These are phyloP conservation scores for Ophiosphaerella korrae DNA, from an alignment of 2,329 filamentous ascomycete species.

Conservation along the genomic window DNA sequence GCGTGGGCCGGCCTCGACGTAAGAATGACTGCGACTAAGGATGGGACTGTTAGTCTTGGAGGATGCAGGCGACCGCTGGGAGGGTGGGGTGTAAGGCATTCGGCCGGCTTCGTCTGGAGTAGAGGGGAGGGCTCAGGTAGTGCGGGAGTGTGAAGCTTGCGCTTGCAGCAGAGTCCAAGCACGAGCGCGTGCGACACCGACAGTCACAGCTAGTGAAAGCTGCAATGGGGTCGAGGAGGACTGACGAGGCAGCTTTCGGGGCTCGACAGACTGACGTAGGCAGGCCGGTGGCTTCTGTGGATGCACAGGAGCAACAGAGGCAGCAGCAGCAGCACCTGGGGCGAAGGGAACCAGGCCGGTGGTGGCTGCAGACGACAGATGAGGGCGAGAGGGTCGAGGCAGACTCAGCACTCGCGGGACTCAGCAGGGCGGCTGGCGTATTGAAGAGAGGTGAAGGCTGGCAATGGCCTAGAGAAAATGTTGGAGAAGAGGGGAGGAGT, in stretches of 20 bases:
- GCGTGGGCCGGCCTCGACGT: constrained; percentile 47
- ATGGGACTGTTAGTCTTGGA: constrained; percentile 59
- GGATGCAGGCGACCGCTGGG: constrained; percentile 65
- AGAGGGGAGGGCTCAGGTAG: constrained; percentile 33
- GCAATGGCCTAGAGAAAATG: constrained; percentile 38
- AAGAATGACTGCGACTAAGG: constrained; percentile 58
- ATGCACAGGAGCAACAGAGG: constrained; percentile 10
- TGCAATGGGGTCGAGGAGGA: constrained; percentile 39
- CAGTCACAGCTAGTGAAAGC: constrained; percentile 38
- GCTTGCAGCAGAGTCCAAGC: constrained; percentile 9
- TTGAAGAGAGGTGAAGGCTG: constrained; percentile 41
- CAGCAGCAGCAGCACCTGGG: background rate
- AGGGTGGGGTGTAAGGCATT: constrained; percentile 90
- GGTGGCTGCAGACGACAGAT: constrained; percentile 21
- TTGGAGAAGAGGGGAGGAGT: constrained; percentile 27
- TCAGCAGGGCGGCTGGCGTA: constrained; percentile 23
- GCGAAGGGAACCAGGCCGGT: constrained; percentile 25
- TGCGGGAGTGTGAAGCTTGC: constrained; percentile 34
- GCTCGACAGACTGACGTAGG: constrained; percentile 16
- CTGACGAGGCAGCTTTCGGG: constrained; percentile 13
- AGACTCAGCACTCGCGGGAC: constrained; percentile 15
- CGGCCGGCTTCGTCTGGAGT: constrained; percentile 48
- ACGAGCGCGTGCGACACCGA: constrained; percentile 12
- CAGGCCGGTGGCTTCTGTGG: constrained; percentile 40
- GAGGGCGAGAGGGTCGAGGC: constrained; percentile 11